A percentile compares a stretch with the other conserved stretches of the same genome.
These are phyloP conservation scores for Microbotryomycetes sp. DNA, from an alignment of 1,284 basidiomycete genomes.

Conservation along the genomic window DNA sequence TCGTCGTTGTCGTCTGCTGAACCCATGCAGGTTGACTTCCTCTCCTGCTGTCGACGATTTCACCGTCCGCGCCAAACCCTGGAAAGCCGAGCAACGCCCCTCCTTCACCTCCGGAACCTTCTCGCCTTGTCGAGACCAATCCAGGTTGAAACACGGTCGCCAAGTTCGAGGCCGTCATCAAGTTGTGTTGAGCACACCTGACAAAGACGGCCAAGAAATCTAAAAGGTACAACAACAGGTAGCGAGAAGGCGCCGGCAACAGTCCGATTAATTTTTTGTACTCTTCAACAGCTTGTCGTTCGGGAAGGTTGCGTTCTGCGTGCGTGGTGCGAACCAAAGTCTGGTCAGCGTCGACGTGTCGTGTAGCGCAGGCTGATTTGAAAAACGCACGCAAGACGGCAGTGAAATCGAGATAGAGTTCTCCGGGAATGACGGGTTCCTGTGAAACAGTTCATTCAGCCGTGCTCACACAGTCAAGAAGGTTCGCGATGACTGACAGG, in stretches of 20 bases:
- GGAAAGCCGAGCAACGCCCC: constrained; percentile 31
- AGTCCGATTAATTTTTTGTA: constrained; percentile 79
- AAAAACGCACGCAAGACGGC: constrained; percentile 58
- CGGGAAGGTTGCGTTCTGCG: background rate
- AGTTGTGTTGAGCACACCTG: constrained; percentile 78
- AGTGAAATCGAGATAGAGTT: constrained; percentile 82
- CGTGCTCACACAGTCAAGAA: constrained; percentile 11
- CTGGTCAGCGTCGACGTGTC: constrained; percentile 2
- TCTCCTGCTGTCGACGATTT: constrained; percentile 3
- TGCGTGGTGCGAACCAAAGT: background rate
- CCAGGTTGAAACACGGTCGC: constrained; percentile 92
- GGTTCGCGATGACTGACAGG: too few species aligned
- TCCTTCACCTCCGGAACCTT: constrained; percentile 57
- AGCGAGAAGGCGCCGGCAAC: constrained; percentile 83
- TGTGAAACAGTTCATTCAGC: constrained; percentile 36
- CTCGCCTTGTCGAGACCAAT: constrained; percentile 71
- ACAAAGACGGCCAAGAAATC: constrained; percentile 93
- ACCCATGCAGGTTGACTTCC: background rate
- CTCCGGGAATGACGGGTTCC: constrained; percentile 84
- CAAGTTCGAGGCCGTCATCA: constrained; percentile 91
- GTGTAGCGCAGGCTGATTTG: background rate
- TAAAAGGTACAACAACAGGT: constrained; percentile 89
- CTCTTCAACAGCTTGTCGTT: constrained; percentile 50
- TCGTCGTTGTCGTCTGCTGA: background rate
- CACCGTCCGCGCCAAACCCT: constrained; percentile 21